Percentiles rank a stretch among this genome's conserved stretches.
Evolutionary conservation across 352 stramenopile genomes (phyloP).

Genomic region (Pythium aristosporum): DNA sequence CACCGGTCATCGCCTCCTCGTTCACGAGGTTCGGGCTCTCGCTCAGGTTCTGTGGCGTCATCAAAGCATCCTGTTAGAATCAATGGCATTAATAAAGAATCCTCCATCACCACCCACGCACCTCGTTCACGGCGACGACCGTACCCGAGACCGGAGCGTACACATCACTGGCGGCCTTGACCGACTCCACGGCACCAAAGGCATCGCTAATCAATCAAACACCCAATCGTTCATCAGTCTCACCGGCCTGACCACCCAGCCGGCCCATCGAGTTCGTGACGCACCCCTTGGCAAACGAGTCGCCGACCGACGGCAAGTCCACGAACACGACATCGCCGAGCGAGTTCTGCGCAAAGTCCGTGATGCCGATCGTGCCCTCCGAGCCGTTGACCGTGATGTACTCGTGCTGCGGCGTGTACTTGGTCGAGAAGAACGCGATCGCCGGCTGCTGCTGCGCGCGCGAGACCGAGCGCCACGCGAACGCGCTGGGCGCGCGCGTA

Average conservation of each 20-base stretch:
- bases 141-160: slow-evolving; percentile 94
- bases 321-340: slow-evolving; percentile 98
- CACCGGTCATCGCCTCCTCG: slow-evolving; percentile 77
- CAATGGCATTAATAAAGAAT: neutral
- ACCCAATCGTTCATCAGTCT: slow-evolving; percentile 1
- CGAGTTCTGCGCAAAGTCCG: slow-evolving; percentile 96
- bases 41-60: slow-evolving; percentile 47
- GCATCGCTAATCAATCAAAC: slow-evolving; percentile 58
- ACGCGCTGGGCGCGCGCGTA: slow-evolving; percentile 11
- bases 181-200: slow-evolving; percentile 98
- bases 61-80: slow-evolving; percentile 9
- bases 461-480: slow-evolving; percentile 37
- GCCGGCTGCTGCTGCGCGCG: slow-evolving; percentile 35
- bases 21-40: slow-evolving; percentile 88
- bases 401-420: slow-evolving; percentile 86
- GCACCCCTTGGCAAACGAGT: slow-evolving; percentile 93
- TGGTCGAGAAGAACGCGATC: slow-evolving; percentile 73
- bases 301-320: slow-evolving; percentile 93
- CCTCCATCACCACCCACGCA: slow-evolving; percentile 19
- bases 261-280: slow-evolving; percentile 2
- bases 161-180: slow-evolving; percentile 98
- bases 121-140: slow-evolving; percentile 94
- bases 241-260: neutral
- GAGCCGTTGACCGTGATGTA: slow-evolving; percentile 82
- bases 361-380: slow-evolving; percentile 94